Conservation (phyloP, 257 asterid species). For the Solanum rostratum region DNA sequence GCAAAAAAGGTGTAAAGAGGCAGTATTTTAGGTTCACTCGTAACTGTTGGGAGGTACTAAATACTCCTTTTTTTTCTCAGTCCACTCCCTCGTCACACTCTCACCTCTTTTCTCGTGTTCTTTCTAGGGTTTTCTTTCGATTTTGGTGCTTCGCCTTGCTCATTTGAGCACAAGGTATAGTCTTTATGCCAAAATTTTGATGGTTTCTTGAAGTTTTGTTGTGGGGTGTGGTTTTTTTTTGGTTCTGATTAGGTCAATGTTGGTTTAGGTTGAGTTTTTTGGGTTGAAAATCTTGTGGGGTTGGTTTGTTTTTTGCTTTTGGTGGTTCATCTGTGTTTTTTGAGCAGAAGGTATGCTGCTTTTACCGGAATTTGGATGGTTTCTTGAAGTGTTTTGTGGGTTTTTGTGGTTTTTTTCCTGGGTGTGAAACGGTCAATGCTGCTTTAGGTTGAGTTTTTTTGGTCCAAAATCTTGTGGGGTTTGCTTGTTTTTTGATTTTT, state of each 20-base stretch:
- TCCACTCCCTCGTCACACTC: neutral
- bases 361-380: too few species aligned
- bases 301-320: neutral
- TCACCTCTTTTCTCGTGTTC: neutral
- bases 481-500: neutral
- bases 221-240: neutral
- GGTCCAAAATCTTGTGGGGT: neutral
- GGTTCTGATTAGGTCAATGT: neutral
- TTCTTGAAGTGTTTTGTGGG: neutral
- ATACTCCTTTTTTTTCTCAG: neutral
- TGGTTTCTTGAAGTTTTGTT: neutral
- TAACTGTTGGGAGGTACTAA: neutral
- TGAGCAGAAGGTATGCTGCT: too few species aligned
- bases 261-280: neutral
- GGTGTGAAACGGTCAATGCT: neutral
- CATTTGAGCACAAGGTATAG: neutral
- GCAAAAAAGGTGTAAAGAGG: neutral
- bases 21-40: neutral
- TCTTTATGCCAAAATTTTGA: neutral
- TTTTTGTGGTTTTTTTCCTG: neutral
- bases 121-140: neutral
- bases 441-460: neutral
- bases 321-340: too few species aligned
- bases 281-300: neutral
- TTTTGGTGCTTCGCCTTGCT: neutral